Evolutionary conservation across 768 basidiomycete species (phyloP), one percentile per base, ranked within the genome.

Genomic region (Hemileccinum impolitum): DNA sequence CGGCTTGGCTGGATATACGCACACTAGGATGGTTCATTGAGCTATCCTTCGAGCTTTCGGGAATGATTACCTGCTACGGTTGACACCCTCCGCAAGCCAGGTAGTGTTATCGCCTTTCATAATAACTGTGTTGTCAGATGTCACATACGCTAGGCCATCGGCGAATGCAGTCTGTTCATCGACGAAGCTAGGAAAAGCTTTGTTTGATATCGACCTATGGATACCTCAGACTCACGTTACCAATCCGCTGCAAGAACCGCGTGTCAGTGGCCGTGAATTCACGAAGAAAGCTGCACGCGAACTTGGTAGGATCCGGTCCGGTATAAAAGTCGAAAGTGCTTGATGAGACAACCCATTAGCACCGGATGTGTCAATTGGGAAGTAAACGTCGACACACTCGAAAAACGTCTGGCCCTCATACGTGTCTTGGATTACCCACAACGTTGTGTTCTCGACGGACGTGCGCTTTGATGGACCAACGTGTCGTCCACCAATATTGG

Each of bases 41-140:
- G 40, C 39, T n/a, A 31, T 52, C 23, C 32, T 25, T 37, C 19
- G 11, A 28, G 63, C 23, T 14, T 13, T 50, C 5, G 18, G 23
- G 11, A 18, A 28, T 12, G 37, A 23, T 35, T 45, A 84, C 87
- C 88, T 90, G 52, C 76, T 72, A 39, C 88, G 76, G 53, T 75
- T 73, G 47, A 74, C 70, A 23, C 85, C 85, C 31, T 69, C 42
- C 7, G 71, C 54, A 19, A 90, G 65, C 68, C 65, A 70, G 14
- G 75, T 83, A 1, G 78, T 82, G 60, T 87, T 74, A 53, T 91
- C 88, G 12, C 85, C 86, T 60, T 83, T 80, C 87, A 91, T 90
- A 17, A 88, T 74, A 31, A 87, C 82, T 26, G 74, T 76, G 32
- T 76, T 77, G 61, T 83, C 72, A 18, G 73, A 72, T 12, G 76